phyloP scores from a whole-genome alignment of 441 rosid species.

The Eruca vesicaria region DNA sequence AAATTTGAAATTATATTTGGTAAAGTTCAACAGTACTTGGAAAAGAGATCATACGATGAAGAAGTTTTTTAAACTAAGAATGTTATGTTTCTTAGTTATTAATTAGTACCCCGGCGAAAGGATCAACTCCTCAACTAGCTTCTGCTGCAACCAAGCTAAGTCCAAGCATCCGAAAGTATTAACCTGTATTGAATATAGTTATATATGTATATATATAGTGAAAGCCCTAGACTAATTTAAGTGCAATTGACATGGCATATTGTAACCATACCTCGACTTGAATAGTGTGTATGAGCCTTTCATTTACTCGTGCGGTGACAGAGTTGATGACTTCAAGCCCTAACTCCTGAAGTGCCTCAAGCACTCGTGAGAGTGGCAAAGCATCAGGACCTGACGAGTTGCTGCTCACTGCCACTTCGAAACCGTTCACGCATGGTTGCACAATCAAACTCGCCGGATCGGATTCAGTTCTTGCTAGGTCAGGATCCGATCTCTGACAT shows the following conservation, averaged over 20 bases:
- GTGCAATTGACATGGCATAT: not conserved
- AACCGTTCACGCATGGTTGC: slow-evolving; percentile 53
- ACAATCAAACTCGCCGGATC: slow-evolving; percentile 37
- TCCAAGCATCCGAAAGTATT: slow-evolving; percentile 37
- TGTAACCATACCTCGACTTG: slow-evolving; percentile 52
- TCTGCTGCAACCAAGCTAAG: slow-evolving; percentile 44
- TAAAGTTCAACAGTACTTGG: not conserved
- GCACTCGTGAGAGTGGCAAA: slow-evolving; percentile 57
- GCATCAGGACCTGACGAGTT: slow-evolving; percentile 39
- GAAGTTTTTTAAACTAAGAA: slow-evolving; percentile 1
- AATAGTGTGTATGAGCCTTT: slow-evolving; percentile 51
- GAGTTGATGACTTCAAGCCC: slow-evolving; percentile 58
- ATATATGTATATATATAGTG: not conserved
- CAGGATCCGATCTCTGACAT: slow-evolving; percentile 2
- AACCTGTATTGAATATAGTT: slow-evolving; percentile 33
- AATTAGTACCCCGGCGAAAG: slow-evolving; percentile 7
- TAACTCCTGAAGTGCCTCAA: slow-evolving; percentile 48
- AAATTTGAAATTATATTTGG: not conserved
- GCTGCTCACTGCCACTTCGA: slow-evolving; percentile 52
- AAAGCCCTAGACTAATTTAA: slow-evolving; percentile 8
- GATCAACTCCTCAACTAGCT: slow-evolving; percentile 39
- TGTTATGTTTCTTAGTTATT: not conserved
- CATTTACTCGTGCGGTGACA: slow-evolving; percentile 56
- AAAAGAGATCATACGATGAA: slow-evolving; percentile 23
- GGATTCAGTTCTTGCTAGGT: not conserved